Base-by-base conservation (phyloP, 257 asterid species). In the Penstemon davidsonii region DNA sequence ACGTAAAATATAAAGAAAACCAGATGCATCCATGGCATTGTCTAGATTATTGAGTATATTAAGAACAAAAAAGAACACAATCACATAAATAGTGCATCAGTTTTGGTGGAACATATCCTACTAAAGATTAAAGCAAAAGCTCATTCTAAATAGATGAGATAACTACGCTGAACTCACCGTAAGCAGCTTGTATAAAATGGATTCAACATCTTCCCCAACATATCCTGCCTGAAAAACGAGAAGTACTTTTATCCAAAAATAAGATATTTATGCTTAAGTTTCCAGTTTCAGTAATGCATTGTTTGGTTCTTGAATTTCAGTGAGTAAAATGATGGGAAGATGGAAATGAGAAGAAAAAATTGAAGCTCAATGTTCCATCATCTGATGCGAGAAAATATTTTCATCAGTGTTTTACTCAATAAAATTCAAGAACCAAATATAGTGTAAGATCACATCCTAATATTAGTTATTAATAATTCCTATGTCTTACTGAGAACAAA, bases 151-250 rank as follows among this genome's bases (percentile, higher is more conserved):
- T 45, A 69, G 45, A 56, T 38, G 13, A 64, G 52, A 63, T 13
- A 64, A 55, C 45, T 12, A 66, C 5, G 46, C 1, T 49, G 54
- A 44, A 53, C 86, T 81, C 72, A 94, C 99, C 73, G 79, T 78
- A 63, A 94, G 95, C 66, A 94, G 96, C 87, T 94, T 94, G 81
- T 94, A 91, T 71, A 94, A 84, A 71, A 94, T 94, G 78, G 99
- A 94, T 75, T 94, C 99, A 7, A 94, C 99, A 80, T 94, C 99
- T 77, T 94, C 99, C 73, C 99, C 99, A 62, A 94, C 99, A 82
- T 94, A 94, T 60, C 99, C 99, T 57, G 99, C 99, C 99, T 93
- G 96, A 71, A 80, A 67, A 54, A 79, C 13, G 70, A 70, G 72
- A 65, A 0, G 42, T 39, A 13, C 4, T 40, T 47, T 56, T 54